Percentiles rank a stretch among this genome's conserved stretches.
Evolutionary conservation across 306 rosid species (phyloP).

Genomic region (Vigna trinervia): DNA sequence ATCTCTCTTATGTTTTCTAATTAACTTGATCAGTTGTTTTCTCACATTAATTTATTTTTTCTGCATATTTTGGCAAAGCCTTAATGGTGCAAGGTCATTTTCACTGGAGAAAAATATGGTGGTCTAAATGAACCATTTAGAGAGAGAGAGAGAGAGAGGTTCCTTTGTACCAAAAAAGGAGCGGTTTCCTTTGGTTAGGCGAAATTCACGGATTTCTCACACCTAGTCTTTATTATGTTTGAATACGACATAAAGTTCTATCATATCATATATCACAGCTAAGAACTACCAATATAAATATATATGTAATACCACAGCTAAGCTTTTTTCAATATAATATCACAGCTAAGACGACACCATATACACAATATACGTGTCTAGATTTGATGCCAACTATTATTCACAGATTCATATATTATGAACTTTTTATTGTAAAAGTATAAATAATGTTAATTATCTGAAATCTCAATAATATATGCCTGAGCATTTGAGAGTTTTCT

Average conservation of each 20-base stretch:
- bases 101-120: slow-evolving; percentile 32
- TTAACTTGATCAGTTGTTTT: background rate
- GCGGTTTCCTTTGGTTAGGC: slow-evolving; percentile 46
- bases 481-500: no score
- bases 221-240: slow-evolving; percentile 36
- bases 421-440: no score
- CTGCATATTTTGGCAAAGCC: slow-evolving; percentile 10
- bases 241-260: slow-evolving; percentile 58
- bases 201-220: slow-evolving; percentile 60
- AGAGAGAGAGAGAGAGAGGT: background rate
- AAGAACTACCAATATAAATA: background rate
- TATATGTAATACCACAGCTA: background rate
- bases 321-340: background rate
- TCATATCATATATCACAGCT: slow-evolving; percentile 23
- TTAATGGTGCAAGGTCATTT: slow-evolving; percentile 48
- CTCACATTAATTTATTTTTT: background rate
- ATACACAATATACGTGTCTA: background rate
- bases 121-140: slow-evolving; percentile 36
- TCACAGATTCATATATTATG: no score
- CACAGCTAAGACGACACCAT: background rate
- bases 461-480: no score
- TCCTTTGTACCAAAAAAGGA: background rate
- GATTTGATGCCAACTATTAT: no score
- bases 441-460: no score
- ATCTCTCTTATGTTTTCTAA: background rate